A percentile compares a stretch with the other conserved stretches of the same genome.
These are phyloP conservation scores for Blastocystis sp. DNA, from an alignment of 352 stramenopile species.

Conservation along the genomic window DNA sequence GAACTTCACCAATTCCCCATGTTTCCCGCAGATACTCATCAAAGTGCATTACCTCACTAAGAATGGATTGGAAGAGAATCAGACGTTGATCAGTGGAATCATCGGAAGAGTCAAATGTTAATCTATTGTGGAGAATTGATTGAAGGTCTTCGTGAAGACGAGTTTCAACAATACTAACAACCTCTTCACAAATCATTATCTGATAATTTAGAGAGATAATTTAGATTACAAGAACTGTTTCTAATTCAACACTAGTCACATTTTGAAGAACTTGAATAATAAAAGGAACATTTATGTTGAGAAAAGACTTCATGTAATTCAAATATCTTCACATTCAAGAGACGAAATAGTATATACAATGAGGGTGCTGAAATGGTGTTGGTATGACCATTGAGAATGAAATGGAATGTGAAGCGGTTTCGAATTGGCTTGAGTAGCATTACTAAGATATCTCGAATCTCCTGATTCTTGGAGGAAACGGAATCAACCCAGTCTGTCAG, in stretches of 20 bases:
- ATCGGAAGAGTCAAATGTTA: neutral
- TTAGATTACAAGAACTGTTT: neutral
- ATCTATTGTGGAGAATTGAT: neutral
- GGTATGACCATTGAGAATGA: constrained; percentile 9
- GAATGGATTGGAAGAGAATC: constrained; percentile 37
- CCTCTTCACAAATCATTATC: neutral
- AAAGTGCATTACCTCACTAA: neutral
- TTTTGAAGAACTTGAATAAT: neutral
- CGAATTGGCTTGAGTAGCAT: constrained; percentile 7
- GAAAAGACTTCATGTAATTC: constrained; percentile 19
- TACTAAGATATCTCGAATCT: neutral
- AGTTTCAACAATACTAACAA: neutral
- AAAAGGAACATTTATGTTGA: constrained; percentile 15
- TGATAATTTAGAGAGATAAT: neutral
- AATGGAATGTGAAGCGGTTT: constrained; percentile 22
- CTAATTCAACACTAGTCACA: neutral
- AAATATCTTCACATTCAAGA: neutral
- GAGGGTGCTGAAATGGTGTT: neutral
- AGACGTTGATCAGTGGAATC: neutral
- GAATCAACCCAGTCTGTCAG: neutral
- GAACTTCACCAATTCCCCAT: neutral
- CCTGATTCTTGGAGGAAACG: neutral
- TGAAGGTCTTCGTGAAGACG: neutral
- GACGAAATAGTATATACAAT: neutral
- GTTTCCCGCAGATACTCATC: neutral